Evolutionary conservation across 169 alveolate species (phyloP), one percentile per base, ranked within the genome.

Genomic region (Plasmodium cynomolgi): DNA sequence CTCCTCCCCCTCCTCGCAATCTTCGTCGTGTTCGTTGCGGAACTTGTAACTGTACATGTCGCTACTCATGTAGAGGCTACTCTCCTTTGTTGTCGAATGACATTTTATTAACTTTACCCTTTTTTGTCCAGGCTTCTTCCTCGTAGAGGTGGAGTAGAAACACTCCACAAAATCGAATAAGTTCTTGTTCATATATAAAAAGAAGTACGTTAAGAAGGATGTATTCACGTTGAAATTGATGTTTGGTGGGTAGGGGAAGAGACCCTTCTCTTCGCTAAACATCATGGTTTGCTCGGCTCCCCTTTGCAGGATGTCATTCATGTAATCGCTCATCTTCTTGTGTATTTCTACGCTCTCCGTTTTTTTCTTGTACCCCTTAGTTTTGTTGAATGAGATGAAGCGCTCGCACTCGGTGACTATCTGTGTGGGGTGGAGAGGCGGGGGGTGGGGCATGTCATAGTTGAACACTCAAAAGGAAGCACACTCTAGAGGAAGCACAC

Each of bases 251-350:
- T 47, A 29, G 44, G 20, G 20, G 81, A 23, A 86, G 29, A 86
- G 81, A 44, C 17, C 8, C 71, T 86, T 86, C 1, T 77, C 93
- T 33, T 86, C 93, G 31, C 68, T 56, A 75, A 86, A 86, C 8
- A 41, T 3, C 11, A 50, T 23, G 37, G 93, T 86, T 20, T 86
- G 93, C 47, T 86, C 93, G 7, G 85, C 93, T 54, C 93, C 93
- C 81, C 93, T 86, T 34, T 75, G 93, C 26, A 86, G 31, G 6
- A 86, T 86, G 34, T 86, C 93, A 39, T 77, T 77, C 31, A 86
- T 37, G 47, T 86, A 86, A 37, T 86, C 93, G 34, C 44, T 86
- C 29, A 33, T 34, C 71, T 11, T 58, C 29, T 56, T 86, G 71
- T 77, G 81, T 2, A 83, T 83, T 34, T 86, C 81, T 0, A 54